Conservation (phyloP, 805 yeast genomes). For the Candida ulmi region DNA sequence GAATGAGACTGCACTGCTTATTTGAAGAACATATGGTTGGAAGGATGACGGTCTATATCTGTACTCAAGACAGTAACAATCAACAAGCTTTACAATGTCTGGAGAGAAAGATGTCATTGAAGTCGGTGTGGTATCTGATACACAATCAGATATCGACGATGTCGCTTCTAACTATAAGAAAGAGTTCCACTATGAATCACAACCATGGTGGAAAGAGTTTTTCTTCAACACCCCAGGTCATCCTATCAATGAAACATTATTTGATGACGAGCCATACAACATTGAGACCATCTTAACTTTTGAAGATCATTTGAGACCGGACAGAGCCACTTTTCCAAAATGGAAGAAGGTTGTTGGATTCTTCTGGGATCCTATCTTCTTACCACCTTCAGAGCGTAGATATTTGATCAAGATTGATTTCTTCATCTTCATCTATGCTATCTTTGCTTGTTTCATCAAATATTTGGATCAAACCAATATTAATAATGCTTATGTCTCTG, state of each 20-base stretch:
- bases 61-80: too few species aligned
- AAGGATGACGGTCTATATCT: too few species aligned
- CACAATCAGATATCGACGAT: neutral
- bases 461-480: slow-evolving; percentile 53
- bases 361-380: slow-evolving; percentile 2
- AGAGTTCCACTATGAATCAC: slow-evolving; percentile 39
- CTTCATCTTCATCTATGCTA: slow-evolving; percentile 8
- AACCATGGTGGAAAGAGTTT: slow-evolving; percentile 29
- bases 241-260: neutral
- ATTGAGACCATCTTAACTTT: neutral
- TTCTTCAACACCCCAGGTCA: slow-evolving; percentile 1
- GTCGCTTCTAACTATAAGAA: slow-evolving; percentile 41
- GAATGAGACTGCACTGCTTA: too few species aligned
- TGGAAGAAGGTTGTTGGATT: neutral
- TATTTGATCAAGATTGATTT: slow-evolving; percentile 7
- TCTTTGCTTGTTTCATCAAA: slow-evolving; percentile 32
- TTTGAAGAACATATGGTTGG: too few species aligned
- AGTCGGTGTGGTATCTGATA: neutral
- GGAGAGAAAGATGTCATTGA: too few species aligned
- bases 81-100: too few species aligned
- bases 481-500: slow-evolving; percentile 61
- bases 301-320: neutral
- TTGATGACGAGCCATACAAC: slow-evolving; percentile 1
- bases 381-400: slow-evolving; percentile 4
- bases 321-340: neutral